phyloP scores from a whole-genome alignment of 805 yeast genomes.

The Kregervanrija fluxuum region DNA sequence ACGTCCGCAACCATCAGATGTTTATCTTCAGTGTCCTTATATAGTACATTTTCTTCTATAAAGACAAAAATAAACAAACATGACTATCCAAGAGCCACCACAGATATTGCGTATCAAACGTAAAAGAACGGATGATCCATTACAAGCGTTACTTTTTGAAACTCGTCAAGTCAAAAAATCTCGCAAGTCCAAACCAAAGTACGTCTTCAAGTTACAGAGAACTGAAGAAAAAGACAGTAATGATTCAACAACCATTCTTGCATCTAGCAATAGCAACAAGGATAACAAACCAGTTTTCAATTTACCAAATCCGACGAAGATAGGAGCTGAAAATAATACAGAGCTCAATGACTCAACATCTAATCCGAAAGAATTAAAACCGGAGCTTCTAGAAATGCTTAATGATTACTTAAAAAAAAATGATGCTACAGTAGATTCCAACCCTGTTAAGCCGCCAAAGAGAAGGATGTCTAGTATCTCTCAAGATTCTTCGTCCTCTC shows the following conservation, averaged over 20 bases:
- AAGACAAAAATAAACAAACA: background rate
- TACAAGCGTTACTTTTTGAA: slow-evolving; percentile 64
- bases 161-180: slow-evolving; percentile 27
- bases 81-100: slow-evolving; percentile 32
- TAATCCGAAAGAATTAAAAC: slow-evolving; percentile 33
- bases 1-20: too few relatives aligned
- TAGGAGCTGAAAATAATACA: too few relatives aligned
- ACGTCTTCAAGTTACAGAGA: slow-evolving; percentile 40
- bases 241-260: slow-evolving; percentile 16
- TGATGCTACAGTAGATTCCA: slow-evolving; percentile 11
- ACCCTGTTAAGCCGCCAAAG: slow-evolving; percentile 20
- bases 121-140: slow-evolving; percentile 79
- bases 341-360: too few relatives aligned
- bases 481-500: slow-evolving; percentile 10
- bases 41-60: too few relatives aligned
- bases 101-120: slow-evolving; percentile 77
- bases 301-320: slow-evolving; percentile 8
- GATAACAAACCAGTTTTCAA: slow-evolving; percentile 16
- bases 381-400: slow-evolving; percentile 72
- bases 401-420: slow-evolving; percentile 45
- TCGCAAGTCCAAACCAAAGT: slow-evolving; percentile 19
- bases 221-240: slow-evolving; percentile 33
- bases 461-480: slow-evolving; percentile 23
- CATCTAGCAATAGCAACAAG: slow-evolving; percentile 5
- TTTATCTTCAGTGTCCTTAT: too few relatives aligned